Evolutionary conservation across 306 rosid species (phyloP), one percentile per base, ranked within the genome.

Genomic region (Oemleria cerasiformis): DNA sequence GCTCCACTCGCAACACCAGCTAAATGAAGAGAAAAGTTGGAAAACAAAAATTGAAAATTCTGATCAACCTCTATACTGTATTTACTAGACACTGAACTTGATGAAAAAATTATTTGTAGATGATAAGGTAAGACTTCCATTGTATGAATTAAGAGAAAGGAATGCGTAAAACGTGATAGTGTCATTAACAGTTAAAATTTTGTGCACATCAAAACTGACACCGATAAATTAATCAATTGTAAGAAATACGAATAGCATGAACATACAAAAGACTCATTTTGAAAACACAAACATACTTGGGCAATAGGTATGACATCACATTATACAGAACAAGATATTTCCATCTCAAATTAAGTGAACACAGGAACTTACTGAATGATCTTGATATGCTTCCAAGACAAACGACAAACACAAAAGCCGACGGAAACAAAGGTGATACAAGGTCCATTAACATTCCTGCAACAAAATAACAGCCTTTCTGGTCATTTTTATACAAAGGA

Each of bases 1-100:
- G 98, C 98, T 68, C 98, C 98, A 89, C 98, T 91, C 8, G 97
- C 97, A 81, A 94, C 98, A 69, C 97, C 98, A 57, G 98, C 97
- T 91, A 71, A 73, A 77, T 72, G 72, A 70, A 71, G 68, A 77
- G 63, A 73, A 48, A 80, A 70, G 67, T 74, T 48, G 30, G 17
- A 73, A 71, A 65, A 19, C 45, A 66, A 10, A 39, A 51, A 55
- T 9, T 63, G 55, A 77, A 7, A 63, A 66, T 65, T 60, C 44
- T 47, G 34, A 45, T 44, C 50, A 53, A 43, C 16, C 19, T 10
- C 61, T 20, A 54, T 69, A 41, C 19, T 67, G 58, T 43, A 45
- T 21, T 8, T 47, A 23, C 19, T 8, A 8, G 30, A 3, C 59
- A 9, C 0, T 5, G 38, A 39, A 39, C 11, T 62, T 15, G n/a